These are phyloP conservation scores for Globisporangium apiculatum DNA, from an alignment of 352 stramenopile species.

Conservation along the genomic window DNA sequence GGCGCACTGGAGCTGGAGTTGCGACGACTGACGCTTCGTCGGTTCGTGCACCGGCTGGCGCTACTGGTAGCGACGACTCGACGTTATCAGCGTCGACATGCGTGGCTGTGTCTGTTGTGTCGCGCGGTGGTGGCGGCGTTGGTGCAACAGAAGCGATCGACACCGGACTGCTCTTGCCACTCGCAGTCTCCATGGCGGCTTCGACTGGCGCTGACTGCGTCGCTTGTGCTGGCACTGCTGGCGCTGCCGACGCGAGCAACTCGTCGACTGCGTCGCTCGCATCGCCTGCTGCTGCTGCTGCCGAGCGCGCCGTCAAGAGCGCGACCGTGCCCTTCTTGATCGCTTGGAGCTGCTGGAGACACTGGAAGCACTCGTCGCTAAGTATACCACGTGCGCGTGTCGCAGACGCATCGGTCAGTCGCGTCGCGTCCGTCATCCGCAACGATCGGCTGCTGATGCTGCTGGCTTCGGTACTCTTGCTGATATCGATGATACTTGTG, in stretches of 20 bases:
- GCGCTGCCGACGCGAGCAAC: neutral
- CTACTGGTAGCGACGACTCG: neutral
- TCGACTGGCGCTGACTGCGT: too few species aligned
- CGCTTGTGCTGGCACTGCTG: neutral
- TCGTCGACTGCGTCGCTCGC: neutral
- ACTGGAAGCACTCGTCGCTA: constrained; percentile 82
- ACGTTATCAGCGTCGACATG: too few species aligned
- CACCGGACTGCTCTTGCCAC: constrained; percentile 15
- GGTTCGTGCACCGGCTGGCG: neutral
- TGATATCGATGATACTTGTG: too few species aligned
- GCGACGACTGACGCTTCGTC: constrained; percentile 6
- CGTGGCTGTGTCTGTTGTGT: neutral
- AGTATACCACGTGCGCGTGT: neutral
- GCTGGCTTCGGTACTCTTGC: too few species aligned
- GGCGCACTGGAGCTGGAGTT: constrained; percentile 4
- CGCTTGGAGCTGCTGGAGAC: constrained; percentile 62
- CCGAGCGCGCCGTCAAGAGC: constrained; percentile 26
- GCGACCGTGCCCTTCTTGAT: constrained; percentile 70
- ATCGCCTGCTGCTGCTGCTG: neutral
- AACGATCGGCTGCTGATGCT: too few species aligned
- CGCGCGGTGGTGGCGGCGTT: neutral
- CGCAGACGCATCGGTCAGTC: too few species aligned
- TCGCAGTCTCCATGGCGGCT: neutral
- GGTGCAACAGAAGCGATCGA: constrained; percentile 14
- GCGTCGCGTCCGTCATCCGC: too few species aligned